phyloP scores from a whole-genome alignment of 345 rosid species.

The Populus deltoides region DNA sequence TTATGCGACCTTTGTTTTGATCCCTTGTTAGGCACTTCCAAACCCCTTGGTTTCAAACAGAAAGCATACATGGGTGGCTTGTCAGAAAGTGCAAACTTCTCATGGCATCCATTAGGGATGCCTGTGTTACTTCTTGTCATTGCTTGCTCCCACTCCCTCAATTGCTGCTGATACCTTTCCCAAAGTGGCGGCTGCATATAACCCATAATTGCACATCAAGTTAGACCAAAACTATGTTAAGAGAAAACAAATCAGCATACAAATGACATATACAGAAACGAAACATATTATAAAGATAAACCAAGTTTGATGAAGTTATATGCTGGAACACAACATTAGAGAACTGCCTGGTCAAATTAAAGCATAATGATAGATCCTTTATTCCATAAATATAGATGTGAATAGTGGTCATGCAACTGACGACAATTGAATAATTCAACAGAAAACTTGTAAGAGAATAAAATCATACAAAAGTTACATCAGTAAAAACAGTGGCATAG shows the following conservation, averaged over 20 bases:
- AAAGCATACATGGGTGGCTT: constrained; percentile 96
- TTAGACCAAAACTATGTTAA: neutral
- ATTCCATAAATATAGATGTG: neutral
- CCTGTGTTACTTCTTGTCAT: constrained; percentile 42
- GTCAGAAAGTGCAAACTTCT: constrained; percentile 46
- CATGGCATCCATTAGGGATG: constrained; percentile 46
- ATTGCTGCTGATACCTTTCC: constrained; percentile 79
- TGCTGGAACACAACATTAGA: neutral
- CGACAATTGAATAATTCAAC: too few species aligned
- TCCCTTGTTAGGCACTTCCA: constrained; percentile 86
- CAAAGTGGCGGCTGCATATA: constrained; percentile 76
- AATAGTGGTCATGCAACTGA: neutral
- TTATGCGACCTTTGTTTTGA: constrained; percentile 84
- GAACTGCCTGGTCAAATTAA: neutral
- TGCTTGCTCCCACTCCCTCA: constrained; percentile 77
- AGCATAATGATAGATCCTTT: neutral
- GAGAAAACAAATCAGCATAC: neutral
- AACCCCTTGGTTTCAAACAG: constrained; percentile 92
- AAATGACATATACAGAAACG: neutral
- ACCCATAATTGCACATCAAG: neutral
- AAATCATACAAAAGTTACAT: too few species aligned
- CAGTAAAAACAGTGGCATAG: too few species aligned
- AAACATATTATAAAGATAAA: neutral
- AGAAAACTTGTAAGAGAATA: too few species aligned
- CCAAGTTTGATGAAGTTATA: neutral